Base-by-base conservation (phyloP, 805 yeast species). In the Scheffersomyces coipomensis region DNA sequence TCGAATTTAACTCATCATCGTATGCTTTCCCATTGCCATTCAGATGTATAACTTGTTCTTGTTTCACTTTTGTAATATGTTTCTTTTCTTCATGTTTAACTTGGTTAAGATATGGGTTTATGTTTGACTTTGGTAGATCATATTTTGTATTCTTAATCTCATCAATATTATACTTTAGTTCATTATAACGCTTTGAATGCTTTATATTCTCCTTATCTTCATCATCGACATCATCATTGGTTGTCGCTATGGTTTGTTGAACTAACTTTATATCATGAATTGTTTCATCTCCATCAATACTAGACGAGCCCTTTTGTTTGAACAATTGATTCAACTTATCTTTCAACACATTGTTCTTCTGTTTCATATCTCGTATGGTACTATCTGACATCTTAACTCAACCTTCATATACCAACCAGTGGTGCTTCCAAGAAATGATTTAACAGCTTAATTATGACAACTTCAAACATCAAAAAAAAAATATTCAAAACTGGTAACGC, bases 91-190 rank as follows among this genome's bases (percentile, higher is more conserved):
- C n/a, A n/a, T n/a, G n/a, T n/a, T n/a, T n/a, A n/a, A n/a, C n/a
- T n/a, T n/a, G n/a, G n/a, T n/a, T n/a, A n/a, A n/a, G n/a, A n/a
- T n/a, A n/a, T n/a, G n/a, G n/a, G n/a, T n/a, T n/a, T n/a, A n/a
- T n/a, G n/a, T n/a, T n/a, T n/a, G n/a, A n/a, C n/a, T 31, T 23
- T 19, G 62, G 62, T 15, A 54, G 24, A 5, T 49, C 53, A 37
- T 48, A 57, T 13, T 47, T 46, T 6, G 51, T 48, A 25, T 45
- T 46, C 18, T 48, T 52, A 32, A 57, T 55, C 31, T 49, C 49
- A 12, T 47, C 40, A 17, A 62, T 58, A 18, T 49, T 52, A 24
- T 49, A 53, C 32, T 49, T 49, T 24, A 62, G 43, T 21, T 49
- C 51, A 15, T 50, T 48, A 24, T 55, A 54, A 37, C 41, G 39